phyloP scores from a whole-genome alignment of 768 basidiomycete species.

The Termitomyces sp. region DNA sequence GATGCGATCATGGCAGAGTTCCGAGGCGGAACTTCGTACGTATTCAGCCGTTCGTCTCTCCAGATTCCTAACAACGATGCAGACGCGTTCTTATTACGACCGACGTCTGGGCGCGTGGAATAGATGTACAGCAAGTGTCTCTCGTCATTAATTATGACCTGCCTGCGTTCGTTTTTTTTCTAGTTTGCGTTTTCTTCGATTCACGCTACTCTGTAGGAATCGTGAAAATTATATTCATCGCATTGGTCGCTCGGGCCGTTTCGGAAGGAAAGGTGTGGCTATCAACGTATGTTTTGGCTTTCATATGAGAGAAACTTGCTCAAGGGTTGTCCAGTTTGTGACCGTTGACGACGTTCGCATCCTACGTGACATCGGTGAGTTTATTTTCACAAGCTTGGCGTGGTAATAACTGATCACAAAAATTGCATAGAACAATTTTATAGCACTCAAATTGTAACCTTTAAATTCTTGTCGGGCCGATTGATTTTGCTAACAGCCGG shows the following conservation, averaged over 20 bases:
- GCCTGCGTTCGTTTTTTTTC: slow-evolving; percentile 60
- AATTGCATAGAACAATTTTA: slow-evolving; percentile 81
- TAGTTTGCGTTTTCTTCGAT: neutral
- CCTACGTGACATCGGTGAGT: slow-evolving; percentile 87
- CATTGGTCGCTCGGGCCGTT: slow-evolving; percentile 98
- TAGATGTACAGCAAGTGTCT: slow-evolving; percentile 97
- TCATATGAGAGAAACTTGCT: slow-evolving; percentile 4
- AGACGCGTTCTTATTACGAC: slow-evolving; percentile 95
- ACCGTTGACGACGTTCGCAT: slow-evolving; percentile 96
- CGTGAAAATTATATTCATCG: slow-evolving; percentile 99
- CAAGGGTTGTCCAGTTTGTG: slow-evolving; percentile 57
- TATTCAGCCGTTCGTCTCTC: slow-evolving; percentile 13
- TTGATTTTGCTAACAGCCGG: slow-evolving; percentile 16
- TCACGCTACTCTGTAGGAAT: slow-evolving; percentile 43
- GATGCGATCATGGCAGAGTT: slow-evolving; percentile 98
- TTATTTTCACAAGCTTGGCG: slow-evolving; percentile 8
- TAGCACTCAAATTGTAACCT: slow-evolving; percentile 83
- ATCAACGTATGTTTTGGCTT: slow-evolving; percentile 73
- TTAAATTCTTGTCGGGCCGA: slow-evolving; percentile 7
- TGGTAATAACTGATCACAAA: slow-evolving; percentile 5
- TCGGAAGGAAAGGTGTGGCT: slow-evolving; percentile 98
- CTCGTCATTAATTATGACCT: slow-evolving; percentile 97
- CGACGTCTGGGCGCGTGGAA: slow-evolving; percentile 96
- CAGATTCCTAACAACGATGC: slow-evolving; percentile 12
- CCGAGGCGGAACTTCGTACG: slow-evolving; percentile 86